Evolutionary conservation across 2,329 filamentous ascomycete species (phyloP), one percentile per base, ranked within the genome.

Genomic region (Colletotrichum theobromicola): DNA sequence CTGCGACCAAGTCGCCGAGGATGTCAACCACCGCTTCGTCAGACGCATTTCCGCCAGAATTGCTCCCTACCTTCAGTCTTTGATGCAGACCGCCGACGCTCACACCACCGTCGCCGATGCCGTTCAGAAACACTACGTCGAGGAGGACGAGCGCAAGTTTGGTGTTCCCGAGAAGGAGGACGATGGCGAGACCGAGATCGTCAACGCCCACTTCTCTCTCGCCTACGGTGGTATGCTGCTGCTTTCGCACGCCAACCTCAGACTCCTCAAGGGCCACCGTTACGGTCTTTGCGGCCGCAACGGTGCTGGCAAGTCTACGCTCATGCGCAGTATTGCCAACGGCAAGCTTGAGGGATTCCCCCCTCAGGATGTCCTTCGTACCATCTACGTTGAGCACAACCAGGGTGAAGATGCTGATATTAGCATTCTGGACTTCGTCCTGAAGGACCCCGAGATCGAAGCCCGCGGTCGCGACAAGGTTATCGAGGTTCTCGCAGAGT

Each of bases 311-410:
- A 99, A 99, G 88, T 98, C 97, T n/a, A 99, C 97, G 2, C 90
- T 99, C 73, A 98, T 99, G 97, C 94, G 95, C 83, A 95, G 94
- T 83, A 99, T 99, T 80, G 94, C 97, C 65, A 94, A 94, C 74
- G 96, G 96, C 81, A 99, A 99, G 89, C 90, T 99, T 5, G 97
- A 99, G 85, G 97, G 97, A 10, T 99, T 99, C 87, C 97, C 97
- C 46, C 89, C 95, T 18, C 95, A 97, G 83, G 95, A 98, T 77
- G 93, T 96, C 74, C 92, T 99, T 80, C 94, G 95, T 80, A 98
- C 96, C 13, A 98, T 96, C 86, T 99, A 98, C 82, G 97, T 99
- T 57, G 97, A 99, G 88, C 97, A 99, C 88, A 98, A 98, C 87
- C 96, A 99, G 86, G 97, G 97, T 70, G 97, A 98, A 84, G 96